Base-by-base conservation (phyloP, 345 rosid genomes). In the Eucalyptus rudis region DNA sequence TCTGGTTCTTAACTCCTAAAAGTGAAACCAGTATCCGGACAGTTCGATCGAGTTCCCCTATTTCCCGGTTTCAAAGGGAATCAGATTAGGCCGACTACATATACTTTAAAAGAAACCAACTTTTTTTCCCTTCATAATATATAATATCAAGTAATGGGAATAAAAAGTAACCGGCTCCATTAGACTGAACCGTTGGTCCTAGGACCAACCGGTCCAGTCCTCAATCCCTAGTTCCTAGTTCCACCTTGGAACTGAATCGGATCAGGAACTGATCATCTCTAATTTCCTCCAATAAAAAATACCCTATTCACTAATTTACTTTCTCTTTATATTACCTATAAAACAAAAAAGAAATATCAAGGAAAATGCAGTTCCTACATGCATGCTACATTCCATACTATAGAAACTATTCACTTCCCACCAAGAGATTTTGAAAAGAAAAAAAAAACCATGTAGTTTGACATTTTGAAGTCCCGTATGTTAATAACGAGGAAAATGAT, bases 201-300 rank as follows among this genome's bases (percentile, higher is more conserved):
- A 4, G 50, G 50, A 49, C 50, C 50, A 13, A 47, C 11, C 49
- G 5, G 49, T 49, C 5, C 1, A 4, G 2, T 49, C 50, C 5
- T 49, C 15, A 13, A 0, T 49, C 11, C 51, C 51, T 49, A 49
- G 51, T 49, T 49, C 51, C 51, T 49, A 49, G 1, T 49, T 5
- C 7, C 17, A 50, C 20, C 19, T 50, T 50, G 7, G 52, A 50
- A 15, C 19, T 2, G 0, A 50, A 50, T 50, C 7, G 0, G 1
- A 50, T 50, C 0, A 50, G 19, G 3, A 50, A 16, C 0, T 1
- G 3, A 50, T 50, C 20, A 50, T 0, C 20, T 50, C 54, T 16
- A 50, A 50, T 50, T 50, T 1, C 20, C 13, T 10, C 64, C n/a
- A 58, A 5, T 24, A 58, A 58, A 24, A 59, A 59, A 59, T 5